Percentiles rank a stretch among this genome's conserved stretches.
These are phyloP conservation scores for Chalara sp. DNA, from an alignment of 2,329 filamentous ascomycete genomes.

Conservation along the genomic window DNA sequence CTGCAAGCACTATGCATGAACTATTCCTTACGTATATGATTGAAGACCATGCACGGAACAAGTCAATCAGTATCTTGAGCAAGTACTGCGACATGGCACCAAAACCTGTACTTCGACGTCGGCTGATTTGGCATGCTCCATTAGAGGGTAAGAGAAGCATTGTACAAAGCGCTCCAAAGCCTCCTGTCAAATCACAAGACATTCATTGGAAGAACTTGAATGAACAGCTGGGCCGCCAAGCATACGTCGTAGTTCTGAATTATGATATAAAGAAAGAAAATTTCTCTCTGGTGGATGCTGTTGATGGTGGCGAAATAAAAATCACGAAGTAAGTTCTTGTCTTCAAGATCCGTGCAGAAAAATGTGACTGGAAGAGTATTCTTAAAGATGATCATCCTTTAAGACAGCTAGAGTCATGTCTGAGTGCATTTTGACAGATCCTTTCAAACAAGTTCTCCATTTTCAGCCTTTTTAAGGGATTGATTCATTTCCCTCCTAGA, in stretches of 20 bases:
- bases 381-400: no score
- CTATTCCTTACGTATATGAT: slow-evolving; percentile 51
- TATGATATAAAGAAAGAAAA: slow-evolving; percentile 47
- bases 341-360: no score
- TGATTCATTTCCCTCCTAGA: no score
- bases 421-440: neutral
- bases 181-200: neutral
- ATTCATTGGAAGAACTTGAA: slow-evolving; percentile 45
- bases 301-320: neutral
- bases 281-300: slow-evolving; percentile 31
- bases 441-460: no score
- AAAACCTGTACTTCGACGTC: slow-evolving; percentile 41
- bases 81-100: slow-evolving; percentile 52
- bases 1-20: slow-evolving; percentile 42
- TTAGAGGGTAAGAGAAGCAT: slow-evolving; percentile 25
- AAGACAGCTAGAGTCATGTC: neutral
- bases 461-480: no score
- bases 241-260: slow-evolving; percentile 48
- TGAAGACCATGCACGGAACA: slow-evolving; percentile 40
- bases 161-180: slow-evolving; percentile 7
- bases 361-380: no score
- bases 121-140: slow-evolving; percentile 45
- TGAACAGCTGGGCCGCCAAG: slow-evolving; percentile 47
- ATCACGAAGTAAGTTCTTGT: no score
- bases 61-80: slow-evolving; percentile 45